These are phyloP conservation scores for Rhexocercosporidium sp. DNA, from an alignment of 2,329 filamentous ascomycete genomes.

Conservation along the genomic window DNA sequence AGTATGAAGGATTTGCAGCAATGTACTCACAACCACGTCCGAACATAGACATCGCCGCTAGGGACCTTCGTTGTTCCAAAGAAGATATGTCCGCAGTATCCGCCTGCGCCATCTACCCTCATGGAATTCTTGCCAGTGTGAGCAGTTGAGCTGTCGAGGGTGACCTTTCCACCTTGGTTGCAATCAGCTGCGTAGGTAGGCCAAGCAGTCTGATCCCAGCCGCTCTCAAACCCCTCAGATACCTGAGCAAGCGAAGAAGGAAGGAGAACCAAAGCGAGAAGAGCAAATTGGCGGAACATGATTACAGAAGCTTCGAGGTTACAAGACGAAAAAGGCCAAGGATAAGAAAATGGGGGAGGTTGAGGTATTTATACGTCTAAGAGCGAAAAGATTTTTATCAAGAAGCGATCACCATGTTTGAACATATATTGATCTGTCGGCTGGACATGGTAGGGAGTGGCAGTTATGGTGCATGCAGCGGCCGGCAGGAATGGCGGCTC, in stretches of 20 bases:
- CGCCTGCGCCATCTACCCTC: conserved; percentile 56
- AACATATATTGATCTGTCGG: background rate
- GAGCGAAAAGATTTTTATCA: conserved; percentile 23
- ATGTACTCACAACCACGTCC: conserved; percentile 57
- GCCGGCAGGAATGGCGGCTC: conserved; percentile 22
- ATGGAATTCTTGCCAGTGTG: conserved; percentile 62
- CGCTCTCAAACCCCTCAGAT: conserved; percentile 60
- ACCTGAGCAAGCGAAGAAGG: conserved; percentile 57
- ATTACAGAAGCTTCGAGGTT: conserved; percentile 17
- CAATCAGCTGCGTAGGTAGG: conserved; percentile 64
- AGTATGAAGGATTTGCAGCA: background rate
- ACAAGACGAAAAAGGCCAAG: background rate
- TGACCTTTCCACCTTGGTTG: conserved; percentile 60
- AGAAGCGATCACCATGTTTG: background rate
- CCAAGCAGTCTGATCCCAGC: conserved; percentile 63
- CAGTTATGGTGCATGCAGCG: background rate
- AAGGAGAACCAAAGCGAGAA: conserved; percentile 53
- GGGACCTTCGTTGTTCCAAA: conserved; percentile 63
- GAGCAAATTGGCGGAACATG: conserved; percentile 51
- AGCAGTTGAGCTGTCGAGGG: conserved; percentile 60
- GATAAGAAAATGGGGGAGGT: too few relatives aligned
- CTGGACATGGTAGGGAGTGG: background rate
- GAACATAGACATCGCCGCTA: conserved; percentile 61
- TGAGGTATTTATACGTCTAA: conserved; percentile 38
- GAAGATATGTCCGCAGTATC: conserved; percentile 65